Percentiles rank a stretch among this genome's conserved stretches.
phyloP scores from a whole-genome alignment of 2,329 filamentous ascomycete genomes.

The Pestalotiopsis sp. region DNA sequence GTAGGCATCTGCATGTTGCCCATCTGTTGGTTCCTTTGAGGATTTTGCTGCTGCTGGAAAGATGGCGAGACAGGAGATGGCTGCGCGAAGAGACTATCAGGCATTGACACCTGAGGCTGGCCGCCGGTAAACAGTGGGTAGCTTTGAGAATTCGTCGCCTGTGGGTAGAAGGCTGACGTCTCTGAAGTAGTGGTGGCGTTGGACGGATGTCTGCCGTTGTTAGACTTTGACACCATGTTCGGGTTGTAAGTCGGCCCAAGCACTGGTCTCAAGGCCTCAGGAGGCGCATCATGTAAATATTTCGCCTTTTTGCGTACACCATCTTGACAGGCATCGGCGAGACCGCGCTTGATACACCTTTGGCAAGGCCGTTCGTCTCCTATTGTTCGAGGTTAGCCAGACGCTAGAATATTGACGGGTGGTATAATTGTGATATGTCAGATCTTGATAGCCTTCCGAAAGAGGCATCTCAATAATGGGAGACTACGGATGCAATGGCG shows the following conservation, averaged over 20 bases:
- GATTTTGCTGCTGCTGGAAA: slow-evolving; percentile 59
- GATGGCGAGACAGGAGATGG: slow-evolving; percentile 75
- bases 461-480: background rate
- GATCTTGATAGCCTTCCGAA: background rate
- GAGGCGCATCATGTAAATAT: slow-evolving; percentile 94
- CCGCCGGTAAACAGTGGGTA: slow-evolving; percentile 54
- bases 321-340: slow-evolving; percentile 91
- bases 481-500: background rate
- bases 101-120: slow-evolving; percentile 47
- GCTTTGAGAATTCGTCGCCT: slow-evolving; percentile 42
- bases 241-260: slow-evolving; percentile 72
- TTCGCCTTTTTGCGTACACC: slow-evolving; percentile 98
- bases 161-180: slow-evolving; percentile 49
- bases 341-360: slow-evolving; percentile 89
- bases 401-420: slow-evolving; percentile 25
- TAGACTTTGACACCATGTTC: slow-evolving; percentile 47
- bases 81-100: slow-evolving; percentile 63
- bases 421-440: background rate
- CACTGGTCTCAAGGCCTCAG: slow-evolving; percentile 86
- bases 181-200: slow-evolving; percentile 44
- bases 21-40: slow-evolving; percentile 44
- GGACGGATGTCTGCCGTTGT: slow-evolving; percentile 49
- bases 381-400: slow-evolving; percentile 40
- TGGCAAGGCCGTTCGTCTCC: slow-evolving; percentile 94
- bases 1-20: slow-evolving; percentile 50